phyloP scores from a whole-genome alignment of 2,329 filamentous ascomycete species.

The Nemania bipapillata region DNA sequence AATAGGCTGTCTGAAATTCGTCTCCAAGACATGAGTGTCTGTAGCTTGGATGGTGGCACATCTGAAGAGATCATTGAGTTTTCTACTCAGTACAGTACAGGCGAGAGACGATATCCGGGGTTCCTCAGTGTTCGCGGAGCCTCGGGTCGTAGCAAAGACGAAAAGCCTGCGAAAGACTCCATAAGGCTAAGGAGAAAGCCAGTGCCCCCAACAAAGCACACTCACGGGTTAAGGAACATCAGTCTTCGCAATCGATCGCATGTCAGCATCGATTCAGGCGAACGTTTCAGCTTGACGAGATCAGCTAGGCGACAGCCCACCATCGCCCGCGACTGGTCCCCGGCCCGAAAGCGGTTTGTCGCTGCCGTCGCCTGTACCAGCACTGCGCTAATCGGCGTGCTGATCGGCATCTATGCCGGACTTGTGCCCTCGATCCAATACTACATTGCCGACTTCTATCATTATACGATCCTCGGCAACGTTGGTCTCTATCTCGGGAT shows the following conservation, averaged over 20 bases:
- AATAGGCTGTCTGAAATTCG: conserved; percentile 28
- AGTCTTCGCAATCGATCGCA: conserved; percentile 64
- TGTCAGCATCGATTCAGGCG: conserved; percentile 62
- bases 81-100: conserved; percentile 39
- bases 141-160: conserved; percentile 18
- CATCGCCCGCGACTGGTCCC: conserved; percentile 78
- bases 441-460: conserved; percentile 74
- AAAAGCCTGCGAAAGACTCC: conserved; percentile 16
- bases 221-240: conserved; percentile 48
- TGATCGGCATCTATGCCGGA: conserved; percentile 80
- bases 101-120: conserved; percentile 25
- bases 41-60: conserved; percentile 48
- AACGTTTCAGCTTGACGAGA: conserved; percentile 63
- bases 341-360: conserved; percentile 72
- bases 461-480: conserved; percentile 77
- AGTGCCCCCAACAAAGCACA: conserved; percentile 33
- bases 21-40: conserved; percentile 42
- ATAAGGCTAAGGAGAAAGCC: conserved; percentile 16
- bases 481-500: conserved; percentile 77
- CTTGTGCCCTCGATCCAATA: conserved; percentile 84
- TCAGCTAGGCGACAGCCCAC: conserved; percentile 71
- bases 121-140: conserved; percentile 16
- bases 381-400: conserved; percentile 74
- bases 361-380: conserved; percentile 77
- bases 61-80: conserved; percentile 48